Evolutionary conservation across 108 stramenopile species (phyloP), one percentile per base, ranked within the genome.

Genomic region (Cyclotella kingstonii): DNA sequence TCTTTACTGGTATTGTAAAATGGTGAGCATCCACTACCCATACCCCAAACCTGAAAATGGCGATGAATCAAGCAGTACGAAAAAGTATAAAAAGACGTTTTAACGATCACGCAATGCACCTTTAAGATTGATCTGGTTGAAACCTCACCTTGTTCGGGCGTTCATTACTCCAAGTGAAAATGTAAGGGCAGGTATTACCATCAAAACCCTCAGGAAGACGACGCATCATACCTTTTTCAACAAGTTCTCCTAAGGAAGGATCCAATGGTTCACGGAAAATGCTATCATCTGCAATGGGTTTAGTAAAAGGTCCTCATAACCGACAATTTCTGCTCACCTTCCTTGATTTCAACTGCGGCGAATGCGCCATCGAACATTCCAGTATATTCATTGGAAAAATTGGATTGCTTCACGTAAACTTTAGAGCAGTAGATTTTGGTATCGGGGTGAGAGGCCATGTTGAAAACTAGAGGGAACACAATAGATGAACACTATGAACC

Each of bases 141-240:
- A 19, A 5, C 5, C 45, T 73, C 52, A 77, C 76, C 70, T 74
- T 87, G 66, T 80, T 80, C 28, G 86, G 86, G 26, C 86, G 77
- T 33, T 87, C 81, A 28, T 40, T 60, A 51, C 72, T 74, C 86
- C 86, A 87, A 10, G 86, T 87, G 66, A 84, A 87, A 56, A 83
- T 80, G 66, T 84, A 83, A 11, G 82, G 81, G 42, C 86, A 87
- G 1, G 80, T 77, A 61, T 82, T 82, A 18, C 86, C 86, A 52
- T 87, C 83, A 47, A 87, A 87, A 14, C 86, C 86, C 12, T 84
- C 83, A 29, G 82, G 82, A 48, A 87, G 73, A 75, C 82, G 82
- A 35, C 86, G 70, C 79, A 87, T 84, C 25, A 84, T 55, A 41
- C 86, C 86, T 78, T 84, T 84, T 66, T 87, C 86, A 26, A 87